These are phyloP conservation scores for Senna siamea DNA, from an alignment of 306 rosid species.

Conservation along the genomic window DNA sequence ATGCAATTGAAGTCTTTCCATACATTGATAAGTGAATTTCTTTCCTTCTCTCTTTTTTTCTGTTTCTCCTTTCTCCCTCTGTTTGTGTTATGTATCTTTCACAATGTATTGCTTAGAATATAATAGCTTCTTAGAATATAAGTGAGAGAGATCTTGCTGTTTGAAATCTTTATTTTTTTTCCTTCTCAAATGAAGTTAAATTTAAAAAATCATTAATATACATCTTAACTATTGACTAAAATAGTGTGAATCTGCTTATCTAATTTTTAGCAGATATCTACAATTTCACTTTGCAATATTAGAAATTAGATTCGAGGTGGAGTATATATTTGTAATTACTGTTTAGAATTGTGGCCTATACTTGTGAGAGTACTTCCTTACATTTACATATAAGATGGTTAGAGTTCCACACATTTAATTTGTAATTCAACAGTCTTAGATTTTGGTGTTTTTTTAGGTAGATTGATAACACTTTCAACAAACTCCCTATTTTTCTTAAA, in stretches of 20 bases:
- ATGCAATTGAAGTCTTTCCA: no score
- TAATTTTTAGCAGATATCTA: slow-evolving; percentile 9
- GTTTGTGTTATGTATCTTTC: no score
- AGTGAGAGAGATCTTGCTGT: no score
- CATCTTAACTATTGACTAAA: no score
- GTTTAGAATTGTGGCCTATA: background rate
- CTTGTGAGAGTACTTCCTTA: background rate
- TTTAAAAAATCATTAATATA: no score
- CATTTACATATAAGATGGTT: background rate
- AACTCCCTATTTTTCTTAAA: background rate
- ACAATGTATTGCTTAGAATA: no score
- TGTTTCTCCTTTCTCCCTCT: no score
- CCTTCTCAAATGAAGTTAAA: no score
- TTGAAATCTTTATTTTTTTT: no score
- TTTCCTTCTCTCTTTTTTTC: no score
- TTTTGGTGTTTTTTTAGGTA: slow-evolving; percentile 12
- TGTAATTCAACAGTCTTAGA: background rate
- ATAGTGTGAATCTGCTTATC: background rate
- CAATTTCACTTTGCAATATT: background rate
- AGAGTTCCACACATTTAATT: background rate
- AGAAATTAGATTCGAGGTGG: slow-evolving; percentile 12
- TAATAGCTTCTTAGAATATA: no score
- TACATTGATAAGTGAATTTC: no score
- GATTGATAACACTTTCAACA: background rate
- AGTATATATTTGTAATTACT: slow-evolving; percentile 1